A percentile compares a stretch with the other conserved stretches of the same genome.
Evolutionary conservation across 2,329 filamentous ascomycete genomes (phyloP).

Genomic region (Talaromyces sp.): DNA sequence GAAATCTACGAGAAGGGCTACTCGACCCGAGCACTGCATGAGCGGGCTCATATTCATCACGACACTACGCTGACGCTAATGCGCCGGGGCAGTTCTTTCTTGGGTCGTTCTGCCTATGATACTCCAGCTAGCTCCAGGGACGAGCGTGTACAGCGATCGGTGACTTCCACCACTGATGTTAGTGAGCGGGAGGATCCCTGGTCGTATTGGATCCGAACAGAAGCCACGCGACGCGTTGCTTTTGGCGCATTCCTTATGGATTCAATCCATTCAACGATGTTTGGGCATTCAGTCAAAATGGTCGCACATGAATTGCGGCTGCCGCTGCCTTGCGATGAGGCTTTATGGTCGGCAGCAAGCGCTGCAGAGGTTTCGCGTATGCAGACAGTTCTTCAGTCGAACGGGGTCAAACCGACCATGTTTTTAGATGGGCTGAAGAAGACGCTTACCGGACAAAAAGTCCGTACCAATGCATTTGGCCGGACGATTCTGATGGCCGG

Average conservation of each 20-base stretch:
- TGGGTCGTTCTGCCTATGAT: slow-evolving; percentile 77
- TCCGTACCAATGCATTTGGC: slow-evolving; percentile 89
- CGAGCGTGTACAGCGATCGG: slow-evolving; percentile 43
- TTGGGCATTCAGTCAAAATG: slow-evolving; percentile 95
- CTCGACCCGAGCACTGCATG: slow-evolving; percentile 83
- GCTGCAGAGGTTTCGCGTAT: slow-evolving; percentile 79
- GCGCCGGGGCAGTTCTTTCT: slow-evolving; percentile 85
- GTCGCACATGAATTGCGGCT: slow-evolving; percentile 92
- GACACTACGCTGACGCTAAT: slow-evolving; percentile 93
- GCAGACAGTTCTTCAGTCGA: slow-evolving; percentile 71
- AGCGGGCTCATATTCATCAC: slow-evolving; percentile 93
- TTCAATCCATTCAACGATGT: slow-evolving; percentile 95
- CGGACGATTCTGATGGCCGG: slow-evolving; percentile 92
- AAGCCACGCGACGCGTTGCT: slow-evolving; percentile 81
- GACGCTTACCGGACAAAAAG: slow-evolving; percentile 77
- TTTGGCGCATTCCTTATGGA: slow-evolving; percentile 95
- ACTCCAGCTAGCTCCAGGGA: slow-evolving; percentile 73
- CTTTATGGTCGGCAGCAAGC: slow-evolving; percentile 84
- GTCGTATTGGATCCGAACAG: slow-evolving; percentile 93
- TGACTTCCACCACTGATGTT: slow-evolving; percentile 50
- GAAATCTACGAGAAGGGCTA: slow-evolving; percentile 99
- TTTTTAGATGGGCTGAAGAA: slow-evolving; percentile 89
- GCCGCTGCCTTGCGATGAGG: slow-evolving; percentile 86
- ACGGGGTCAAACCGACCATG: slow-evolving; percentile 75
- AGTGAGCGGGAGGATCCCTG: slow-evolving; percentile 84